Evolutionary conservation across 164 flowering plant species (phyloP).

Genomic region (Stephania cephalantha): DNA sequence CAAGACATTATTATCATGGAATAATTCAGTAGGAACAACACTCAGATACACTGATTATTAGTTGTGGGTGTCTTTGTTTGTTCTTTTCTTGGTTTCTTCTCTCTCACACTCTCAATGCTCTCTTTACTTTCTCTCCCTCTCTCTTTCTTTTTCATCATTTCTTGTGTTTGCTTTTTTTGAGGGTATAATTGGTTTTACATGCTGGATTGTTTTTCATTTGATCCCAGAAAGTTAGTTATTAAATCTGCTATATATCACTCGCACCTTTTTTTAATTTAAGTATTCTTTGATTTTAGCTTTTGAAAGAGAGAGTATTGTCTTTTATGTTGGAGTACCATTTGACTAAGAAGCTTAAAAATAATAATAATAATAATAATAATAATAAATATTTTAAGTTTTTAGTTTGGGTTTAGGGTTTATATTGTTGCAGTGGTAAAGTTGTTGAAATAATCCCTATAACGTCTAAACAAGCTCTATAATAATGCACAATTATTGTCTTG

Average conservation of each 20-base stretch:
- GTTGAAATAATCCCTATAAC: no score
- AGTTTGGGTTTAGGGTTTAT: no score
- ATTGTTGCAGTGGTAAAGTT: no score
- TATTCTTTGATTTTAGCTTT: no score
- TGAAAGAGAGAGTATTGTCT: no score
- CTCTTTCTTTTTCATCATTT: not conserved
- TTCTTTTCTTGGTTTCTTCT: not conserved
- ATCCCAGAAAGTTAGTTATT: not conserved
- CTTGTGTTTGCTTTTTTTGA: not conserved
- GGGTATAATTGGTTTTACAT: not conserved
- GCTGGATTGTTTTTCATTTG: not conserved
- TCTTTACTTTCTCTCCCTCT: not conserved
- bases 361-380: no score
- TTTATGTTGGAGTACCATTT: no score
- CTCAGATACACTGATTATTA: not conserved
- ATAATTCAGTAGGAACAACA: not conserved
- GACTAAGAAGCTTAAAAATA: no score
- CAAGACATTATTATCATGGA: not conserved
- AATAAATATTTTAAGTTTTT: no score
- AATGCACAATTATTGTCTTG: no score
- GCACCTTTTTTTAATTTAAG: no score
- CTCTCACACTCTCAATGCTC: not conserved
- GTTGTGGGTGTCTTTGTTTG: not conserved
- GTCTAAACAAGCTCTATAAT: no score
- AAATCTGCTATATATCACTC: not conserved